These are phyloP conservation scores for Magnaporthiopsis poae DNA, from an alignment of 2,329 filamentous ascomycete species.

Conservation along the genomic window DNA sequence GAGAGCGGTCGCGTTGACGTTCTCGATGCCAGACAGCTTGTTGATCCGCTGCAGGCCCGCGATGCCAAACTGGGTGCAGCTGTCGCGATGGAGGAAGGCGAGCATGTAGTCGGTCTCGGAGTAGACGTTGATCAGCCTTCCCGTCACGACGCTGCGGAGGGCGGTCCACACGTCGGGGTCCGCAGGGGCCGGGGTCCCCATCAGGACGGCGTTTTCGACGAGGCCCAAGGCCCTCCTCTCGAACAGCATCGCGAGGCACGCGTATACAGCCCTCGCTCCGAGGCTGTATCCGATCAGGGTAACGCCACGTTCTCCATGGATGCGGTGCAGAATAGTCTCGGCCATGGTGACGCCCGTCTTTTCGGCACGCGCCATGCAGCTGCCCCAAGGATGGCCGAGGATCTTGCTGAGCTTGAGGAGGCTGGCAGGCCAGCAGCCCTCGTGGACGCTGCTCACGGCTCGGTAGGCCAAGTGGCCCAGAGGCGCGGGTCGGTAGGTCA, in stretches of 20 bases:
- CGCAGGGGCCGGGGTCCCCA: slow-evolving; percentile 71
- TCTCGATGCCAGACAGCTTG: slow-evolving; percentile 57
- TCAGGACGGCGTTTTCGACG: slow-evolving; percentile 74
- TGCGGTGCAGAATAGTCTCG: slow-evolving; percentile 70
- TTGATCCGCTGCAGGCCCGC: slow-evolving; percentile 70
- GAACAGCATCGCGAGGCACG: slow-evolving; percentile 69
- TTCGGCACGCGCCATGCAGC: slow-evolving; percentile 66
- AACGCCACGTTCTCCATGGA: slow-evolving; percentile 72
- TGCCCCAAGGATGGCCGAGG: slow-evolving; percentile 71
- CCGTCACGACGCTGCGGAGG: slow-evolving; percentile 68
- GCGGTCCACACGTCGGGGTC: slow-evolving; percentile 64
- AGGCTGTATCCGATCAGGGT: slow-evolving; percentile 75
- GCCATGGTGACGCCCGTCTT: slow-evolving; percentile 64
- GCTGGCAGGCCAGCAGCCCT: slow-evolving; percentile 50
- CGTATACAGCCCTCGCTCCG: slow-evolving; percentile 73
- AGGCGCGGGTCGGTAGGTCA: slow-evolving; percentile 23
- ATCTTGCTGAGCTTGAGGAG: slow-evolving; percentile 61
- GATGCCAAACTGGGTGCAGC: slow-evolving; percentile 71
- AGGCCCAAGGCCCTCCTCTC: slow-evolving; percentile 76
- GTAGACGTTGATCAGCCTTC: slow-evolving; percentile 82
- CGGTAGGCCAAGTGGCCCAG: slow-evolving; percentile 13
- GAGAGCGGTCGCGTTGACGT: slow-evolving; percentile 55
- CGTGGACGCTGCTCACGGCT: slow-evolving; percentile 46
- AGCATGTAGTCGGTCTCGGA: slow-evolving; percentile 81
- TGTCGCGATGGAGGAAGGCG: slow-evolving; percentile 76